Evolutionary conservation across 2,329 filamentous ascomycete genomes (phyloP).

Genomic region (Fusarium caatingaense): DNA sequence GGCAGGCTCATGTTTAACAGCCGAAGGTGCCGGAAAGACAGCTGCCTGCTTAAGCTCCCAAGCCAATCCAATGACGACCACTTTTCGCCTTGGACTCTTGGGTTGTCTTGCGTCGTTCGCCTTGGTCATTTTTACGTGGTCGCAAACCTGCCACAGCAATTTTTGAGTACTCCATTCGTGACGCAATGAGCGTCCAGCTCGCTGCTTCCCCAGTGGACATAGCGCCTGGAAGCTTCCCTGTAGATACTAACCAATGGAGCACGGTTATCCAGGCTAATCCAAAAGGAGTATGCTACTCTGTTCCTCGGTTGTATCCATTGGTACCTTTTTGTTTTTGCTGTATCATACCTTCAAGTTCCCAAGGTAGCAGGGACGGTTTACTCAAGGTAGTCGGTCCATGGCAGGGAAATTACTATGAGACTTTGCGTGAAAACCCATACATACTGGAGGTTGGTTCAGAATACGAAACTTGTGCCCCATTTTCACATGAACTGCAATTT

Average conservation of each 20-base stretch:
- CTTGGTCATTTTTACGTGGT: slow-evolving; percentile 17
- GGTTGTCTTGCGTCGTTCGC: slow-evolving; percentile 13
- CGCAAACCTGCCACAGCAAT: slow-evolving; percentile 18
- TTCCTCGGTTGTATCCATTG: slow-evolving; percentile 1
- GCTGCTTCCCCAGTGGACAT: slow-evolving; percentile 27
- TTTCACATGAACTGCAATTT: slow-evolving; percentile 2
- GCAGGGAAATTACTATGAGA: slow-evolving; percentile 7
- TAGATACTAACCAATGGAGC: slow-evolving; percentile 15
- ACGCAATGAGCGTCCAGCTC: slow-evolving; percentile 33
- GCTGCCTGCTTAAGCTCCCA: neutral
- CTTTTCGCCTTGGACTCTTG: neutral
- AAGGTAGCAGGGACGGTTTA: neutral
- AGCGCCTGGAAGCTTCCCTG: slow-evolving; percentile 36
- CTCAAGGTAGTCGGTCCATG: neutral
- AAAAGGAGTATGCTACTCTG: slow-evolving; percentile 6
- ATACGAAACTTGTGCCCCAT: neutral
- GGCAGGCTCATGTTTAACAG: neutral
- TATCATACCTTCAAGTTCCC: neutral
- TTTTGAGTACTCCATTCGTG: slow-evolving; percentile 35
- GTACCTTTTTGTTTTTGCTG: slow-evolving; percentile 7
- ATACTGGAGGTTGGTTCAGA: neutral
- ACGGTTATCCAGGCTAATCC: slow-evolving; percentile 14
- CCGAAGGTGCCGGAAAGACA: slow-evolving; percentile 6
- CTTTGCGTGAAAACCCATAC: neutral
- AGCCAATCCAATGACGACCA: slow-evolving; percentile 23